These are phyloP conservation scores for Lenwebbia sp. DNA, from an alignment of 345 rosid species.

Conservation along the genomic window DNA sequence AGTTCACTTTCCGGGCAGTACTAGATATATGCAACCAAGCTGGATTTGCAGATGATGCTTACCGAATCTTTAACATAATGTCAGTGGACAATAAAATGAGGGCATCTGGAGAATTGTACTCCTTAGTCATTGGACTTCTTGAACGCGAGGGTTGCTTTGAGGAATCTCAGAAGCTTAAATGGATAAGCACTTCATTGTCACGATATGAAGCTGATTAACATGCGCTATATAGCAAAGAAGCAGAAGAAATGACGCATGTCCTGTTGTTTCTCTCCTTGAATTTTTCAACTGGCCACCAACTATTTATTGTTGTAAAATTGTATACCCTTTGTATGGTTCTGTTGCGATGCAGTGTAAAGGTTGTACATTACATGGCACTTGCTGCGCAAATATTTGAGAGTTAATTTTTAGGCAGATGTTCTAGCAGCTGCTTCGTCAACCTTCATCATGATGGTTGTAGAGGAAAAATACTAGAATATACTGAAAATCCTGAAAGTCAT, in stretches of 20 bases:
- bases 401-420: background rate
- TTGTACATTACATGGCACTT: background rate
- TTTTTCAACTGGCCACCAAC: background rate
- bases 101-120: conserved; percentile 36
- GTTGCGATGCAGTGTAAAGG: background rate
- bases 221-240: background rate
- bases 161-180: conserved; percentile 32
- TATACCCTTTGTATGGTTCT: background rate
- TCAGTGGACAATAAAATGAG: conserved; percentile 24
- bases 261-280: background rate
- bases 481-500: background rate
- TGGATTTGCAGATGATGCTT: conserved; percentile 63
- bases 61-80: conserved; percentile 39
- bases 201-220: background rate
- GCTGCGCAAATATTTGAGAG: background rate
- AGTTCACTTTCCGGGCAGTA: conserved; percentile 55
- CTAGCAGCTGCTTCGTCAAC: background rate
- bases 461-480: background rate
- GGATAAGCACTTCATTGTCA: conserved; percentile 6
- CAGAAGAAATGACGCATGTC: background rate
- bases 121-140: conserved; percentile 31
- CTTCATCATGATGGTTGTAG: background rate
- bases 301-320: background rate
- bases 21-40: conserved; percentile 59
- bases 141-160: conserved; percentile 20